These are phyloP conservation scores for Aspergillus sp. DNA, from an alignment of 2,329 filamentous ascomycete genomes.

Conservation along the genomic window DNA sequence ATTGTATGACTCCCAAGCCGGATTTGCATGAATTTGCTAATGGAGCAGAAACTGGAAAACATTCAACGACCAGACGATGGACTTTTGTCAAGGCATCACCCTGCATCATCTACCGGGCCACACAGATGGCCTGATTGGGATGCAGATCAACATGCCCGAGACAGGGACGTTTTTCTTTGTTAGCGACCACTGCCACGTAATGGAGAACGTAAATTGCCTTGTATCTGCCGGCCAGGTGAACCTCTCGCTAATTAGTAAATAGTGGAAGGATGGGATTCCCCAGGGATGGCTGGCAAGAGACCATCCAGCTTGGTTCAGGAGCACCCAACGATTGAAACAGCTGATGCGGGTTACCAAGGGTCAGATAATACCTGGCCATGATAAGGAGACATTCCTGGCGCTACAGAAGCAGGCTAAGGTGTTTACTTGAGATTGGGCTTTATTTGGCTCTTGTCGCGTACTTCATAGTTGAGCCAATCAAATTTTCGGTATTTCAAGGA, in stretches of 20 bases:
- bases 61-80: slow-evolving; percentile 15
- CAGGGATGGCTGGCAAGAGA: slow-evolving; percentile 22
- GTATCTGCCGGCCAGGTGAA: neutral
- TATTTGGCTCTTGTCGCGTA: neutral
- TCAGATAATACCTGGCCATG: slow-evolving; percentile 19
- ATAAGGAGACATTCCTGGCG: slow-evolving; percentile 14
- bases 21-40: neutral
- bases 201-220: slow-evolving; percentile 15
- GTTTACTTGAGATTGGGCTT: slow-evolving; percentile 3
- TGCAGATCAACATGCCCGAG: slow-evolving; percentile 21
- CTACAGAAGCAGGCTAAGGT: slow-evolving; percentile 12
- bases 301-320: slow-evolving; percentile 21
- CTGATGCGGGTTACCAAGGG: slow-evolving; percentile 17
- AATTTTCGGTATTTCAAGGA: neutral
- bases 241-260: neutral
- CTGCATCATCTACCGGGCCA: slow-evolving; percentile 18
- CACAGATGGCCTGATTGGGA: slow-evolving; percentile 16
- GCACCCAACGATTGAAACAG: slow-evolving; percentile 19
- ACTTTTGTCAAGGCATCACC: slow-evolving; percentile 23
- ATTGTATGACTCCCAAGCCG: neutral
- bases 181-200: slow-evolving; percentile 21
- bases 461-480: neutral
- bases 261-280: slow-evolving; percentile 20
- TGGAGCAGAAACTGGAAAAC: slow-evolving; percentile 18
- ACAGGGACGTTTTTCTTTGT: slow-evolving; percentile 20